phyloP scores from a whole-genome alignment of 2,329 filamentous ascomycete genomes.

The Ampelomyces quisqualis region DNA sequence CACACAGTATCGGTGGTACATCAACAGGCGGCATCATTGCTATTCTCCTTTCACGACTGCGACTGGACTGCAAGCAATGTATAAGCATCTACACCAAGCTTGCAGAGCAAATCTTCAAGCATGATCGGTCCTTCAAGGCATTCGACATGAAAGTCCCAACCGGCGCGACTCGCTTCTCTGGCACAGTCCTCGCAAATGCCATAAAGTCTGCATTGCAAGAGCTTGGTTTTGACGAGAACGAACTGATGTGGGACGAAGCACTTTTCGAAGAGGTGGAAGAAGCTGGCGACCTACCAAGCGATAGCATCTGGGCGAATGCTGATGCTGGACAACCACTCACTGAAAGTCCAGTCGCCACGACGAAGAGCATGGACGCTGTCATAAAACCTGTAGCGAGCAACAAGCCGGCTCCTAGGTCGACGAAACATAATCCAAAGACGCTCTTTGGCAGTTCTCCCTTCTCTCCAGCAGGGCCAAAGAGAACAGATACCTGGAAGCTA shows the following conservation, averaged over 20 bases:
- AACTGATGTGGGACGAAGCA: constrained; percentile 46
- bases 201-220: constrained; percentile 40
- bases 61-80: constrained; percentile 42
- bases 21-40: constrained; percentile 47
- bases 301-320: constrained; percentile 42
- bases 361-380: constrained; percentile 17
- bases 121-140: constrained; percentile 39
- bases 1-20: constrained; percentile 38
- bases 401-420: not conserved
- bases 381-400: not conserved
- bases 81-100: constrained; percentile 42
- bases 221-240: constrained; percentile 38
- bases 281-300: constrained; percentile 18
- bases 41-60: constrained; percentile 43
- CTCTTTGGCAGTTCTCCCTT: constrained; percentile 19
- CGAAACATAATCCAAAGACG: not conserved
- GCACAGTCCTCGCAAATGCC: constrained; percentile 38
- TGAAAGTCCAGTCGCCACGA: constrained; percentile 30
- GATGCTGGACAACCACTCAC: constrained; percentile 18
- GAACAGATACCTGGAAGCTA: constrained; percentile 39
- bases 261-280: constrained; percentile 42
- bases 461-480: constrained; percentile 11
- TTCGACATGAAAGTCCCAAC: constrained; percentile 42
- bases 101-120: constrained; percentile 43
- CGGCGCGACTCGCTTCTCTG: constrained; percentile 41